Evolutionary conservation across 768 basidiomycete genomes (phyloP), one percentile per base, ranked within the genome.

Genomic region (Leucosporidium yakuticum): DNA sequence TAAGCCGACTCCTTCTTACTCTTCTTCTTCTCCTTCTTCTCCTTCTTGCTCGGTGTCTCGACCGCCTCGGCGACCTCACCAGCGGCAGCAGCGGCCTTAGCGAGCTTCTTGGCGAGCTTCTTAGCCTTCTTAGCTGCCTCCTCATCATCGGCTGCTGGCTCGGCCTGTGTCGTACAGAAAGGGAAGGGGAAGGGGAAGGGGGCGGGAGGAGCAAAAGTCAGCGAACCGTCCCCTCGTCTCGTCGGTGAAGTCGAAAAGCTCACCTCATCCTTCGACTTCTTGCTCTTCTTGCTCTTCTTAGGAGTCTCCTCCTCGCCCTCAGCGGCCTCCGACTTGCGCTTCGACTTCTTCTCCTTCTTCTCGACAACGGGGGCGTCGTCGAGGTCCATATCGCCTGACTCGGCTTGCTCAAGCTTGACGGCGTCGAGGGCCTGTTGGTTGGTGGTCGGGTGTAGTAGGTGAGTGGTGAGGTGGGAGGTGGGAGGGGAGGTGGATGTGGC

Each of bases 291-390:
- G 39, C 39, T 44, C 39, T 44, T 63, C 44, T 32, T 36, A 57
- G 62, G 32, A 19, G 32, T 48, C 34, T 56, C 49, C 47, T 68
- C 65, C 53, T 55, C 70, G n/a, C 25, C 60, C 36, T 51, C 65
- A 55, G 60, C 58, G 12, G 64, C 64, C 34, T 34, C 58, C 17
- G 48, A 44, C 65, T 68, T 65, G 47, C 67, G 39, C 61, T 68
- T 62, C 67, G 59, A 59, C 54, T 71, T 55, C 31, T 70, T 63
- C 72, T 68, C 60, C 48, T 64, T 54, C 68, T 70, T 71, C 60
- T 67, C 59, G 17, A 17, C 53, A 3, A 29, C 23, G 4, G 53
- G 53, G 6, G 25, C 57, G 34, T 39, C 64, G 62, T 55, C 62
- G 20, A 39, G 60, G 34, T 57, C 66, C 31, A 61, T 66, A 8